A percentile compares a stretch with the other conserved stretches of the same genome.
These are phyloP conservation scores for Phytophthora melonis DNA, from an alignment of 352 stramenopile species.

Conservation along the genomic window DNA sequence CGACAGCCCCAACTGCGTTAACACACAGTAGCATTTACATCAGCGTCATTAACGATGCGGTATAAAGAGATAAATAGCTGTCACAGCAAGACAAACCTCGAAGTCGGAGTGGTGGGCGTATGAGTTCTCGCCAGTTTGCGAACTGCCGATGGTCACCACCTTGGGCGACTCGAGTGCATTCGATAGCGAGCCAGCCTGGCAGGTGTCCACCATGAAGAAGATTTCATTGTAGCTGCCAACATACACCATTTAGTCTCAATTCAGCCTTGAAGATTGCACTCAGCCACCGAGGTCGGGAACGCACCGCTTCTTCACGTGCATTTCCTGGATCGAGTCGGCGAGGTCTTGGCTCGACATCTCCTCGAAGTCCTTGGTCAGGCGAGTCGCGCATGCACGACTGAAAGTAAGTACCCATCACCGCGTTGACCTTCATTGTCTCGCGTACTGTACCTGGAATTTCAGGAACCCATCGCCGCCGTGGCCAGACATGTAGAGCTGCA, in stretches of 20 bases:
- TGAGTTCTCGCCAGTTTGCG: constrained; percentile 93
- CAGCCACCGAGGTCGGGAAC: constrained; percentile 2
- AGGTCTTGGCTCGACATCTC: constrained; percentile 97
- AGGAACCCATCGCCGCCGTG: constrained; percentile 98
- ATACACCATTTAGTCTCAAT: not conserved
- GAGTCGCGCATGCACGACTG: constrained; percentile 8
- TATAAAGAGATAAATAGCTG: not conserved
- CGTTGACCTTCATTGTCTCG: constrained; percentile 13
- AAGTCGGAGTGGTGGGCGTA: constrained; percentile 94
- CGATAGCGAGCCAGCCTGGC: constrained; percentile 94
- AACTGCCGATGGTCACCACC: constrained; percentile 94
- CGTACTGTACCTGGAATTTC: constrained; percentile 94
- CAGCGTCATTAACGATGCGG: too few species aligned
- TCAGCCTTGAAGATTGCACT: not conserved
- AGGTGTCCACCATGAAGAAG: constrained; percentile 98
- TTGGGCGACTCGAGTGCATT: constrained; percentile 90
- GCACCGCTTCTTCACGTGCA: constrained; percentile 92
- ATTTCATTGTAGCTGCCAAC: constrained; percentile 92
- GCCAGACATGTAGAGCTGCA: constrained; percentile 91
- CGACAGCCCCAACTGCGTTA: constrained; percentile 72
- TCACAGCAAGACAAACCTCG: constrained; percentile 50
- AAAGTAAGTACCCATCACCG: constrained; percentile 19
- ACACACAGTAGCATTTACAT: not conserved
- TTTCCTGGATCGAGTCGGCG: constrained; percentile 93
- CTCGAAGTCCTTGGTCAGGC: constrained; percentile 88